These are phyloP conservation scores for Monosporascus sp. DNA, from an alignment of 2,329 filamentous ascomycete genomes.

Conservation along the genomic window DNA sequence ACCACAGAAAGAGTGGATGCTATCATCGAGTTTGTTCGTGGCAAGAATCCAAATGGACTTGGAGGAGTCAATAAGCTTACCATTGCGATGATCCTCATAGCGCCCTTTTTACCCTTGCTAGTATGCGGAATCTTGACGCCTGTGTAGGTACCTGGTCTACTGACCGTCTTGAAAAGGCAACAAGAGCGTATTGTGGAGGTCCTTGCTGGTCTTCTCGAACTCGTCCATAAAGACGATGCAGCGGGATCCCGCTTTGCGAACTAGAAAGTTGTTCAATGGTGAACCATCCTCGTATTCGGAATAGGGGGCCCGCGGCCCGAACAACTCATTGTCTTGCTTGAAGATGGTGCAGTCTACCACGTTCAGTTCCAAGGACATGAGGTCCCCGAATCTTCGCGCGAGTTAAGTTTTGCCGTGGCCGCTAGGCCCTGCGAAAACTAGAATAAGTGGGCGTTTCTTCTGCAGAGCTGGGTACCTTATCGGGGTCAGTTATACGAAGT, in stretches of 20 bases:
- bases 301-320: conserved; percentile 34
- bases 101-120: conserved; percentile 15
- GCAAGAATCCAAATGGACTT: conserved; percentile 45
- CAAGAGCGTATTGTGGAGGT: conserved; percentile 37
- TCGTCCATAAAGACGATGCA: conserved; percentile 46
- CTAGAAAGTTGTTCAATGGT: conserved; percentile 43
- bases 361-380: conserved; percentile 32
- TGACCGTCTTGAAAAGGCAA: conserved; percentile 38
- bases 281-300: conserved; percentile 30
- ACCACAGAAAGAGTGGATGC: conserved; percentile 35
- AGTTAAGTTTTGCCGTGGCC: conserved; percentile 47
- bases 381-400: conserved; percentile 33
- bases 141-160: conserved; percentile 1
- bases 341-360: conserved; percentile 36
- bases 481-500: conserved; percentile 3
- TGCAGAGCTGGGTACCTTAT: conserved; percentile 25
- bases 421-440: conserved; percentile 40
- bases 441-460: conserved; percentile 27
- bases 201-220: conserved; percentile 40
- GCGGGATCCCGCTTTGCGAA: conserved; percentile 25
- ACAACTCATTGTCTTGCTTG: conserved; percentile 32
- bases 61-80: conserved; percentile 31
- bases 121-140: neutral
- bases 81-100: conserved; percentile 34
- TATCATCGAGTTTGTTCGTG: conserved; percentile 36